These are phyloP conservation scores for Crassisporium funariophilum DNA, from an alignment of 768 basidiomycete genomes.

Conservation along the genomic window DNA sequence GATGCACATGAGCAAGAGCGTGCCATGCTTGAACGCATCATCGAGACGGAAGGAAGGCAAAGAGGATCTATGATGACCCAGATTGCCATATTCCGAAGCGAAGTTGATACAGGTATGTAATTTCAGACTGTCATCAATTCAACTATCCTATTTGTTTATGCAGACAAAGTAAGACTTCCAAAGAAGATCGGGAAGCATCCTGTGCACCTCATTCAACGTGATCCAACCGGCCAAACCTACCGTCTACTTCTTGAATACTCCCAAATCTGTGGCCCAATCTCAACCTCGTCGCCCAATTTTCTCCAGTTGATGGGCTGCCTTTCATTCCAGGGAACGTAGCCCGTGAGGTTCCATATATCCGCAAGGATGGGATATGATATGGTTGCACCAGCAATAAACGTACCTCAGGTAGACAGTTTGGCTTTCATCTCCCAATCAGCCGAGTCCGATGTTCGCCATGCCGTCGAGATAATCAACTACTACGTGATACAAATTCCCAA, in stretches of 20 bases:
- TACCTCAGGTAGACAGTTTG: constrained; percentile 17
- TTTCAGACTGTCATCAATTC: not conserved
- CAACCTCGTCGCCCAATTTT: not conserved
- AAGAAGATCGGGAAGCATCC: not conserved
- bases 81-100: constrained; percentile 22
- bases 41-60: constrained; percentile 15
- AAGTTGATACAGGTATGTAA: constrained; percentile 8
- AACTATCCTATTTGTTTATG: not conserved
- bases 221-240: not conserved
- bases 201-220: not conserved
- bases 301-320: not conserved
- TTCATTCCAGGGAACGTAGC: constrained; percentile 4
- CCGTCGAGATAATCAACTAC: constrained; percentile 11
- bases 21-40: constrained; percentile 12
- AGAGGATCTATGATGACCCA: constrained; percentile 23
- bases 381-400: constrained; percentile 14
- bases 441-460: not conserved
- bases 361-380: constrained; percentile 26
- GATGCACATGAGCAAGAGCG: constrained; percentile 12
- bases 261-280: not conserved
- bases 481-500: constrained; percentile 13
- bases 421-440: constrained; percentile 11
- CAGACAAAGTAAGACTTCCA: constrained; percentile 1
- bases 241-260: not conserved
- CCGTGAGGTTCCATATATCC: constrained; percentile 12